phyloP scores from a whole-genome alignment of 192 early-diverging fungal species.

The Umbelopsis isabellina region DNA sequence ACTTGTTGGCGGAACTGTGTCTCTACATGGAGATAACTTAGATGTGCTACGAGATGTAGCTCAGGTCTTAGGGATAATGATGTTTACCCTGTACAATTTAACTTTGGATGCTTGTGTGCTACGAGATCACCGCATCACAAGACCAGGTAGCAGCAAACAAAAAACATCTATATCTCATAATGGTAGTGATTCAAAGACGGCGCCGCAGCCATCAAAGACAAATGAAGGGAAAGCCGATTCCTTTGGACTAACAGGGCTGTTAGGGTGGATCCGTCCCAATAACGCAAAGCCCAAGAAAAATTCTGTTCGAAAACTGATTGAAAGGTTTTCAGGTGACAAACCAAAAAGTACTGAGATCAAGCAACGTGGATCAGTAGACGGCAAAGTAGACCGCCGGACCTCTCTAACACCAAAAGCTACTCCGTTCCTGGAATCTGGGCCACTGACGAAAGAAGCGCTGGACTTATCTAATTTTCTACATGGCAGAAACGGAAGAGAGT shows the following conservation, averaged over 20 bases:
- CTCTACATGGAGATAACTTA: background rate
- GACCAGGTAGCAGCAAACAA: background rate
- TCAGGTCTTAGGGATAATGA: constrained; percentile 68
- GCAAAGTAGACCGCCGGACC: background rate
- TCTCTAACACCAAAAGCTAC: background rate
- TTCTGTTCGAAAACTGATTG: background rate
- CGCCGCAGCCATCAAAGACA: background rate
- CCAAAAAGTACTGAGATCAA: background rate
- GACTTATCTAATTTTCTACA: background rate
- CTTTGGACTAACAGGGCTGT: background rate
- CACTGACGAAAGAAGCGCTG: background rate
- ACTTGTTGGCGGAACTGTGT: background rate
- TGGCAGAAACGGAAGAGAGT: constrained; percentile 6
- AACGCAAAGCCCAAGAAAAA: background rate
- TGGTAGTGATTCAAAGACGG: background rate
- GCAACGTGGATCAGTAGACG: too few relatives aligned
- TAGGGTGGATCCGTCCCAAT: background rate
- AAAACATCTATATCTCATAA: background rate
- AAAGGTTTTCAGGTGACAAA: constrained; percentile 1
- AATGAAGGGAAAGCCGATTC: background rate
- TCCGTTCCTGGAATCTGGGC: background rate
- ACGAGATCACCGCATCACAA: constrained; percentile 66
- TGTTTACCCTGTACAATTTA: constrained; percentile 77
- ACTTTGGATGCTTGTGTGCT: constrained; percentile 73
- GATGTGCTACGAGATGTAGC: background rate